Evolutionary conservation across 208 protist species (phyloP), one percentile per base, ranked within the genome.

Genomic region (Leishmania gerbilli): DNA sequence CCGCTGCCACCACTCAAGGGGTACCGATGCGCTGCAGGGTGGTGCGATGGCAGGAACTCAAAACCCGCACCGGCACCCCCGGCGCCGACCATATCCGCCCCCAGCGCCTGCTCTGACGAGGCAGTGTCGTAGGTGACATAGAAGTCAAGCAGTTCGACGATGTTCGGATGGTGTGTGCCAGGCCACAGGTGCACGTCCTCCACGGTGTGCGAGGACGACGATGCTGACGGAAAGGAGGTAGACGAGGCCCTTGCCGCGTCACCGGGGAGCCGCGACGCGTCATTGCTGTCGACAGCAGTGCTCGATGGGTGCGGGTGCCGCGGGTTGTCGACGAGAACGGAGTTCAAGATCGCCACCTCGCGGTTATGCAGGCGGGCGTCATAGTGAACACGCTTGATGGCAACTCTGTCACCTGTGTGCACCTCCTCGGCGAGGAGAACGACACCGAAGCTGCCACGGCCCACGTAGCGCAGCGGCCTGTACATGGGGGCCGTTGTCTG

Each of bases 321-420:
- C 24, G 56, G 37, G 4, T 45, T 68, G 27, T 84, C 81, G 2
- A 83, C 80, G 19, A 93, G 85, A 49, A 91, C 76, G 60, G 97
- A 86, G n/a, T 96, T 90, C 93, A 99, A 98, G 27, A 99, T 99
- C 69, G 96, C 82, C 21, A 99, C 90, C 85, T 99, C 99, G 69
- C 99, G 93, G 84, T 99, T 99, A 87, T 99, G 99, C 77, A 99
- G 98, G n/a, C 98, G 88, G 45, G 95, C 90, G 85, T 99, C 99
- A 84, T 99, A 96, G 58, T 99, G 89, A 45, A 99, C 99, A 78
- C 98, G 99, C 83, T 99, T 99, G 76, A 99, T 98, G 62, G 99
- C 99, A 24, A 99, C 98, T 24, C 88, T 76, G 68, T 98, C 91
- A 53, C 93, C 91, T 13, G 95, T 98, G 60, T 97, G 91, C 51